These are phyloP conservation scores for Chlorella vulgaris DNA, from an alignment of 139 green algal genomes.

Conservation along the genomic window DNA sequence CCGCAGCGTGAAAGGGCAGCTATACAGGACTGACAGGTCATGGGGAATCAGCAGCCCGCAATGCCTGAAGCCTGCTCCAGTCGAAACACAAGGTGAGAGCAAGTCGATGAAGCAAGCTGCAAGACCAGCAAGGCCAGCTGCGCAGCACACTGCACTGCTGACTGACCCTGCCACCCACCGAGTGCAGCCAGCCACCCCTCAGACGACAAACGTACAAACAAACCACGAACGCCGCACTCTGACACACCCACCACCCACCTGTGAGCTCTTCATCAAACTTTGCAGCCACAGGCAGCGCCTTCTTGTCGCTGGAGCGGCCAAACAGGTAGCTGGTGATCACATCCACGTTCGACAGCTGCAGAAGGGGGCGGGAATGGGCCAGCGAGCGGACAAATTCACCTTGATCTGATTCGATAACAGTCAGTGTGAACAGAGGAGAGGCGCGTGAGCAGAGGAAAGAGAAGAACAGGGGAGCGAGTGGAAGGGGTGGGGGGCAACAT, in stretches of 20 bases:
- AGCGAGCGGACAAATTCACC: not conserved
- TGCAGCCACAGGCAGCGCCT: slow-evolving; percentile 27
- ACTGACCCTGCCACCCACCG: too few relatives aligned
- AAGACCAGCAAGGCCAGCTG: too few relatives aligned
- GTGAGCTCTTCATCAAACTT: slow-evolving; percentile 26
- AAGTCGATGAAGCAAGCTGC: too few relatives aligned
- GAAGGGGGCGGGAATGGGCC: not conserved
- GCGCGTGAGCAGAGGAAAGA: not conserved
- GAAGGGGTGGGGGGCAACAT: not conserved
- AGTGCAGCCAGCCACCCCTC: too few relatives aligned
- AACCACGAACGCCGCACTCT: too few relatives aligned
- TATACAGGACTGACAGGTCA: not conserved
- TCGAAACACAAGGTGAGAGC: too few relatives aligned
- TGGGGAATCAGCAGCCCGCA: too few relatives aligned
- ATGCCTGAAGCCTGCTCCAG: too few relatives aligned
- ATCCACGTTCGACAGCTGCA: slow-evolving; percentile 68
- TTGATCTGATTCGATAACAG: too few relatives aligned
- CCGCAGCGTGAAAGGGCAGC: not conserved
- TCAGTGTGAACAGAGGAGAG: too few relatives aligned
- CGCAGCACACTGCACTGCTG: too few relatives aligned
- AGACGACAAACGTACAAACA: not conserved
- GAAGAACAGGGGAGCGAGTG: too few relatives aligned
- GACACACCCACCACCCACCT: slow-evolving; percentile 10
- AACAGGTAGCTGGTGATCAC: slow-evolving; percentile 72
- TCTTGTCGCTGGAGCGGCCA: slow-evolving; percentile 24